Conservation (phyloP, 495 filamentous ascomycete species). For the Penicillium dipodomyicola region DNA sequence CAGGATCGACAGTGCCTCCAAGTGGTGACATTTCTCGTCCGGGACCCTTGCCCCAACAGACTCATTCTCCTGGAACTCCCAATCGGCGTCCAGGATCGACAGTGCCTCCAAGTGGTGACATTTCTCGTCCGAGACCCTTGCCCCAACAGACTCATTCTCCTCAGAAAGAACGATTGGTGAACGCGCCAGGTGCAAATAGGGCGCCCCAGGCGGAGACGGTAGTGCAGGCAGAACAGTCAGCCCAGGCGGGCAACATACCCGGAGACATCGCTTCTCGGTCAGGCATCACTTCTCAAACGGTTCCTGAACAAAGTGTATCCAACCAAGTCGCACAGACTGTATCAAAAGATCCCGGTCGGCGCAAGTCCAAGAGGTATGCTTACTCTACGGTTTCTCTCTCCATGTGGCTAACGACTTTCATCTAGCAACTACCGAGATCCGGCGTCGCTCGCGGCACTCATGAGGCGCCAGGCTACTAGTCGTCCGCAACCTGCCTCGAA, state of each 20-base stretch:
- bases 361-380: conserved; percentile 6
- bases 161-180: neutral
- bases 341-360: neutral
- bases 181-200: neutral
- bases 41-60: neutral
- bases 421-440: conserved; percentile 7
- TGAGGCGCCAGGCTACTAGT: conserved; percentile 1
- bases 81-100: neutral
- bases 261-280: neutral
- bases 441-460: neutral
- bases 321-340: neutral
- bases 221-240: neutral
- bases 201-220: neutral
- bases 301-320: neutral
- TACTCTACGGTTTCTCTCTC: neutral
- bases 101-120: neutral
- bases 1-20: neutral
- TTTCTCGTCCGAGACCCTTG: neutral
- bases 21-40: neutral
- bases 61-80: neutral
- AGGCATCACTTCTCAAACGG: neutral
- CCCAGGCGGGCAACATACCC: neutral
- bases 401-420: neutral
- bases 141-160: neutral
- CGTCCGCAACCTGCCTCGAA: neutral